phyloP scores from a whole-genome alignment of 352 stramenopile species.

The Phytophthora hibernalis region DNA sequence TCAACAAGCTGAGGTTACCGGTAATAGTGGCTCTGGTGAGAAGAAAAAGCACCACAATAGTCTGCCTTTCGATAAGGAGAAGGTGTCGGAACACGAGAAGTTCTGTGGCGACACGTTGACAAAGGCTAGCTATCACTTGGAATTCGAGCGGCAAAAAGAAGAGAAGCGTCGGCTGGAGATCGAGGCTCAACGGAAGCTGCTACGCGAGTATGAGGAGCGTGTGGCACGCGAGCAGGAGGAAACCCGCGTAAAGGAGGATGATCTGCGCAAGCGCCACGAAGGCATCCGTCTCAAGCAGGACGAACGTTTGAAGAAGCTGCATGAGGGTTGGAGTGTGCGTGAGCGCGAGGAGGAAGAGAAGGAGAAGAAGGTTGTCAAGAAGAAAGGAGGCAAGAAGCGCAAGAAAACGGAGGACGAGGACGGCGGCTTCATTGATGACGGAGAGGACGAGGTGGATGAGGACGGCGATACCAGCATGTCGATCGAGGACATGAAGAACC shows the following conservation, averaged over 20 bases:
- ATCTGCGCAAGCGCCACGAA: constrained; percentile 65
- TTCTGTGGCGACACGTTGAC: constrained; percentile 88
- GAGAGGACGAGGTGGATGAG: constrained; percentile 63
- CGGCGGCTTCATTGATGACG: constrained; percentile 71
- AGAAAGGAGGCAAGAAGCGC: constrained; percentile 74
- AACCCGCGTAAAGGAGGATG: constrained; percentile 58
- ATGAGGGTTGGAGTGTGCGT: constrained; percentile 83
- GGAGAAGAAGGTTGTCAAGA: constrained; percentile 76
- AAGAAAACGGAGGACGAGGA: constrained; percentile 82
- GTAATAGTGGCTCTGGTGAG: constrained; percentile 23
- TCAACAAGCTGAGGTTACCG: constrained; percentile 63
- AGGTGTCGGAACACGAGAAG: constrained; percentile 87
- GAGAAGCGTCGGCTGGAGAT: constrained; percentile 86
- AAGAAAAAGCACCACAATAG: constrained; percentile 72
- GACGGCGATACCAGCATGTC: constrained; percentile 76
- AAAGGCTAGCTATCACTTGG: constrained; percentile 89
- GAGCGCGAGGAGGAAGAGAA: constrained; percentile 88
- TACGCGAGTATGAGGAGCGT: constrained; percentile 84
- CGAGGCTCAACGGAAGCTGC: constrained; percentile 80
- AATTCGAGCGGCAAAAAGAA: constrained; percentile 90
- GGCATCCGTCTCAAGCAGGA: constrained; percentile 84
- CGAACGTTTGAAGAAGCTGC: constrained; percentile 82
- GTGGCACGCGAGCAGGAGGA: constrained; percentile 71
- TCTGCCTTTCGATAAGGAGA: constrained; percentile 87
- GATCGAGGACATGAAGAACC: constrained; percentile 92